Evolutionary conservation across 257 asterid species (phyloP), one percentile per base, ranked within the genome.

Genomic region (Apocynum venetum): DNA sequence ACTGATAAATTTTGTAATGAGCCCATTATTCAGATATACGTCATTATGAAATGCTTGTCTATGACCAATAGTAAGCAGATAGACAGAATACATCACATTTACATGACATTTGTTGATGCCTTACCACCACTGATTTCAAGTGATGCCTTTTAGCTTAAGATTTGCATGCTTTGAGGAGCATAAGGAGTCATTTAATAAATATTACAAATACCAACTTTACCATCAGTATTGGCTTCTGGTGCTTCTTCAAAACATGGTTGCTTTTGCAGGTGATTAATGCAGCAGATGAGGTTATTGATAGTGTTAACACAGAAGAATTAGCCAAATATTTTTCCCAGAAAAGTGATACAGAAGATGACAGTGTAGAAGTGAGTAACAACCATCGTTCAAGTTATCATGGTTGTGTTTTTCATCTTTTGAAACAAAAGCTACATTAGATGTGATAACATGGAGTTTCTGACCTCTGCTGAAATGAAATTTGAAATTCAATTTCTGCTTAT

Each of bases 311-410:
- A 59, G 98, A 93, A 79, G 96, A 91, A 80, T 78, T 95, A 86
- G 90, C 97, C 74, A 93, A 86, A 80, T 87, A 83, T 79, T 84
- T 89, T 77, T 87, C 94, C 55, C 81, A 80, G 72, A 90, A 82
- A 86, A 84, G 86, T 86, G 97, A 95, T 71, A 94, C 97, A 59
- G 99, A 95, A 69, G 98, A 95, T 10, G 98, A 95, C 77, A 87
- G 85, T 83, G 94, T 93, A 61, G 97, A 93, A 83, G 99, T 95
- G 87, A 91, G 94, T 86, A 69, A 74, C 75, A 75, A 57, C 77
- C 79, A 59, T 46, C 77, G 8, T 25, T 67, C 15, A 67, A 35
- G 14, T 41, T 14, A 41, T 55, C 53, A 2, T 64, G 68, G 65
- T 49, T 48, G 38, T 51, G 41, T 17, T 48, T 36, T 44, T 47